Conservation (phyloP, 257 asterid genomes). For the Solanum clarkiae region DNA sequence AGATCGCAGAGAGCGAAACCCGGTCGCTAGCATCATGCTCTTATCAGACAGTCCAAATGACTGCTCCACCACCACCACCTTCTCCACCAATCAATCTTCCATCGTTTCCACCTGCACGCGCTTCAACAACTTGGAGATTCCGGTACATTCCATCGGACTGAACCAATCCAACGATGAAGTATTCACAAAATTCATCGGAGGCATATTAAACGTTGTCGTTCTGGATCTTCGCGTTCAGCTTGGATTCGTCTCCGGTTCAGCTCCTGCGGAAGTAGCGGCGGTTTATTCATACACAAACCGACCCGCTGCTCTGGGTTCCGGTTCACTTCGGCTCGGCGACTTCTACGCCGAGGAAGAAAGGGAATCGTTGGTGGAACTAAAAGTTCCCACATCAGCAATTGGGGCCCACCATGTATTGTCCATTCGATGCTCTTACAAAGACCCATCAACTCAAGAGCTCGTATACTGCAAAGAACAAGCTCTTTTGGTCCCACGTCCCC, state of each 20-base stretch:
- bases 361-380: constrained; percentile 64
- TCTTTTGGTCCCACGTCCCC: constrained; percentile 59
- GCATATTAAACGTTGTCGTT: constrained; percentile 30
- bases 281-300: constrained; percentile 44
- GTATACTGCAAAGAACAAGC: constrained; percentile 50
- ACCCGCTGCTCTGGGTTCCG: constrained; percentile 47
- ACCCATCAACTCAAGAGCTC: constrained; percentile 75
- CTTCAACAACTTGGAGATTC: constrained; percentile 39
- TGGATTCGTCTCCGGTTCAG: constrained; percentile 44
- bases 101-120: constrained; percentile 50
- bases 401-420: constrained; percentile 79
- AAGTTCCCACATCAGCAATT: constrained; percentile 52
- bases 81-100: constrained; percentile 5
- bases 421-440: constrained; percentile 69
- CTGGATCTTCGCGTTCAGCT: constrained; percentile 60
- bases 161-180: constrained; percentile 16
- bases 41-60: constrained; percentile 42
- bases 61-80: constrained; percentile 2
- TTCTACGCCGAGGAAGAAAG: constrained; percentile 70
- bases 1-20: constrained; percentile 83
- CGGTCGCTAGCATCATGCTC: constrained; percentile 55
- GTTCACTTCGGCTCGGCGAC: constrained; percentile 56
- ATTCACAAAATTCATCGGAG: constrained; percentile 28
- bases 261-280: constrained; percentile 50
- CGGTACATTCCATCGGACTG: constrained; percentile 47